Conservation (phyloP, 2,329 filamentous ascomycete genomes). For the Penicillium sp. region DNA sequence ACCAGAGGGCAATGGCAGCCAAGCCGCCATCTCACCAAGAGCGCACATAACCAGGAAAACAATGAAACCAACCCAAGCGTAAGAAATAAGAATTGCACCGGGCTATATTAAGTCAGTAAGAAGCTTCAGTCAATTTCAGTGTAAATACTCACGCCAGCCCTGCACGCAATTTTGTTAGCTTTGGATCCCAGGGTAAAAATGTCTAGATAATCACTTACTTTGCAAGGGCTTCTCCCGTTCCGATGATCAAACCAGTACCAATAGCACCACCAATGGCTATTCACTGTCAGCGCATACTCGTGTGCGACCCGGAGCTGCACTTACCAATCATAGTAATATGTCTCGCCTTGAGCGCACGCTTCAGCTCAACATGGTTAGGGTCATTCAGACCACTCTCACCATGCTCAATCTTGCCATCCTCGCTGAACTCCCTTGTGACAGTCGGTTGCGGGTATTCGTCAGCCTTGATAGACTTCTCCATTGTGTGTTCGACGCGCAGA, state of each 20-base stretch:
- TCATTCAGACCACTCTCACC: slow-evolving; percentile 21
- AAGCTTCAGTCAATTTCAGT: not conserved
- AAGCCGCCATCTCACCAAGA: slow-evolving; percentile 81
- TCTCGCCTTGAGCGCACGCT: slow-evolving; percentile 43
- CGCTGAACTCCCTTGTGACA: slow-evolving; percentile 19
- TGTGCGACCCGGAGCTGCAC: not conserved
- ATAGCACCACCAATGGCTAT: slow-evolving; percentile 44
- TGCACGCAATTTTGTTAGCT: slow-evolving; percentile 19
- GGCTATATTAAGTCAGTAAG: slow-evolving; percentile 28
- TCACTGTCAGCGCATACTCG: slow-evolving; percentile 8
- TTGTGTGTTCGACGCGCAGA: not conserved
- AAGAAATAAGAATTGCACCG: slow-evolving; percentile 45
- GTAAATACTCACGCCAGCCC: slow-evolving; percentile 36
- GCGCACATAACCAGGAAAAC: slow-evolving; percentile 80
- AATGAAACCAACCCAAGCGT: slow-evolving; percentile 50
- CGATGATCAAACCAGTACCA: slow-evolving; percentile 44
- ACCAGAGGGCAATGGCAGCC: slow-evolving; percentile 72
- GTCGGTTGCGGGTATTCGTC: slow-evolving; percentile 21
- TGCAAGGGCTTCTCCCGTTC: slow-evolving; percentile 39
- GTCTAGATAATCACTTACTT: slow-evolving; percentile 26
- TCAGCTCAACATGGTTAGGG: slow-evolving; percentile 35
- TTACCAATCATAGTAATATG: slow-evolving; percentile 46
- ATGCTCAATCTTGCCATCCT: slow-evolving; percentile 22
- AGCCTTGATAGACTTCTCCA: slow-evolving; percentile 11
- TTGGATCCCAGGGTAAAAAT: not conserved